A percentile compares a stretch with the other conserved stretches of the same genome.
Evolutionary conservation across 495 filamentous ascomycete genomes (phyloP).

Genomic region (Hyaloscypha bicolor): DNA sequence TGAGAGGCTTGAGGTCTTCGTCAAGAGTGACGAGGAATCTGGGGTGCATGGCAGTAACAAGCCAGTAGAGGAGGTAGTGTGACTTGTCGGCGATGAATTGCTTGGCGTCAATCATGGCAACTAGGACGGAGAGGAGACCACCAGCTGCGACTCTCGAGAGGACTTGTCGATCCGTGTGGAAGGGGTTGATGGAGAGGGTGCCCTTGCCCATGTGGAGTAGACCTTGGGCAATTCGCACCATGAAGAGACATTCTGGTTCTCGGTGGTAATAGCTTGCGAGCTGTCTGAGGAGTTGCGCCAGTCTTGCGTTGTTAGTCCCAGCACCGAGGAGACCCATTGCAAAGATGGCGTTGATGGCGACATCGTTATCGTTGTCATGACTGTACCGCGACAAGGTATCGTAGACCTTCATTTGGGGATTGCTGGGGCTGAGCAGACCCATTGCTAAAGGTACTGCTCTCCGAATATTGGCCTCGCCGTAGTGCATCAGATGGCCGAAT

Average conservation of each 20-base stretch:
- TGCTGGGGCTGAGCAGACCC: slow-evolving; percentile 94
- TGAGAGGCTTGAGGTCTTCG: slow-evolving; percentile 89
- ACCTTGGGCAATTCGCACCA: slow-evolving; percentile 98
- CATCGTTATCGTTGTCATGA: slow-evolving; percentile 98
- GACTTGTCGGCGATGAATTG: slow-evolving; percentile 86
- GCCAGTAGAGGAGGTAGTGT: slow-evolving; percentile 96
- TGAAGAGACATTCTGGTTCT: slow-evolving; percentile 93
- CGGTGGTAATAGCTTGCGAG: slow-evolving; percentile 97
- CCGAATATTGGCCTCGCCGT: slow-evolving; percentile 95
- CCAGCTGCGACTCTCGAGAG: slow-evolving; percentile 89
- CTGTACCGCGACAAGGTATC: slow-evolving; percentile 97
- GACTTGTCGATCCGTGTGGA: slow-evolving; percentile 97
- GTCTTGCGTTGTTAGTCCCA: slow-evolving; percentile 95
- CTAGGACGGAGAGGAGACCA: slow-evolving; percentile 84
- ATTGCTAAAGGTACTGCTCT: slow-evolving; percentile 96
- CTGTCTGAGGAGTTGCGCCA: slow-evolving; percentile 92
- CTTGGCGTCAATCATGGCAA: slow-evolving; percentile 93
- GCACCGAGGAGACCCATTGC: slow-evolving; percentile 98
- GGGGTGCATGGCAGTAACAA: slow-evolving; percentile 96
- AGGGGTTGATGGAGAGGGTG: slow-evolving; percentile 90
- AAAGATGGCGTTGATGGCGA: slow-evolving; percentile 97
- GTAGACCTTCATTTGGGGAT: slow-evolving; percentile 99
- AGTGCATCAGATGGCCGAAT: slow-evolving; percentile 99
- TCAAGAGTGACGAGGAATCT: slow-evolving; percentile 95
- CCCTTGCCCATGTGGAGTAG: slow-evolving; percentile 99